Base-by-base conservation (phyloP, 192 early-diverging fungal genomes). In the Allomyces arbusculus region DNA sequence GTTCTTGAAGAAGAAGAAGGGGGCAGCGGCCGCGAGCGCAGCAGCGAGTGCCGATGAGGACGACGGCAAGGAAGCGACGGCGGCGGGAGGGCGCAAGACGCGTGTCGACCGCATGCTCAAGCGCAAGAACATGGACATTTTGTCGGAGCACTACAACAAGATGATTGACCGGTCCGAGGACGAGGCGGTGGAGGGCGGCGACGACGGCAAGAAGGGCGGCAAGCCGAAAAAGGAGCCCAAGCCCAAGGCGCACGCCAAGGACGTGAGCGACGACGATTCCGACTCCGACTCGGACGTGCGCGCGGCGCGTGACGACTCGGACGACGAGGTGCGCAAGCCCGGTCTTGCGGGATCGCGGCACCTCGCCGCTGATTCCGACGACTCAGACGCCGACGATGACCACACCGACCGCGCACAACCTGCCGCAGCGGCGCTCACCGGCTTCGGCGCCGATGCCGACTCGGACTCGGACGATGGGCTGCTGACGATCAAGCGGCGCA, bases 81-180 rank as follows among this genome's bases (percentile, higher is more conserved):
- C 67, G 66, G 69, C 68, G 61, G 66, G 72, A 55, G 67, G 75
- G 61, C 71, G 82, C 64, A 83, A 80, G 66, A 94, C 90, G 20
- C 91, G 88, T 45, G 81, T 93, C 9, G 94, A 95, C 65, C 87
- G 88, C 69, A 86, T 96, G 91, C 93, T 99, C 78, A 80, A 79
- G 9, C 84, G 90, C 69, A 91, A 91, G 77, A 99, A 99, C 80
- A 83, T 86, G 63, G 86, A 83, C 61, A 85, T 95, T 43, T 71
- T 99, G 65, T 88, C 93, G 1, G 87, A 89, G 24, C 94, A 97
- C 76, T 99, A 95, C 78, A 79, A 77, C 68, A 89, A 86, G 67
- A 75, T 97, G 24, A 83, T 89, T 1, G 92, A 89, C 33, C 79
- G 64, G 26, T 65, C 44, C 25, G 33, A 65, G 23, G 33, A 28